Conservation (phyloP, 169 alveolate species). For the Plasmodium relictum region DNA sequence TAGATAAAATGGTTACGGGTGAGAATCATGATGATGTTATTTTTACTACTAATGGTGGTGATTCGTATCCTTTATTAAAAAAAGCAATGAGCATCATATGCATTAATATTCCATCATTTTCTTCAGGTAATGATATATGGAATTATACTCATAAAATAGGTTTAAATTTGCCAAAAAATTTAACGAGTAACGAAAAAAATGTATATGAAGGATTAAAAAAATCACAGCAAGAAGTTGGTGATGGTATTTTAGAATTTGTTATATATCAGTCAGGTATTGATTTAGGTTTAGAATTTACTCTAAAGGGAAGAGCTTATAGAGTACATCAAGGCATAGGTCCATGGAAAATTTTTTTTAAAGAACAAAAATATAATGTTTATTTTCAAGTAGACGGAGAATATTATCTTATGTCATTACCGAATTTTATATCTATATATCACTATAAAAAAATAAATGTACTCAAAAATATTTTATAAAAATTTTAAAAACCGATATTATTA, state of each 20-base stretch:
- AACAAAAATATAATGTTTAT: conserved; percentile 78
- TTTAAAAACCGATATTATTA: too few relatives aligned
- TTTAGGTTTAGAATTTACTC: conserved; percentile 71
- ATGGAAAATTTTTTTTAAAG: conserved; percentile 86
- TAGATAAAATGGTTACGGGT: conserved; percentile 83
- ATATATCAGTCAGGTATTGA: conserved; percentile 77
- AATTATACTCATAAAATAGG: conserved; percentile 71
- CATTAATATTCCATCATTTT: conserved; percentile 83
- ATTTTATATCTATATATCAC: conserved; percentile 30
- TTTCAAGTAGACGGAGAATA: conserved; percentile 88
- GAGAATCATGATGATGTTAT: conserved; percentile 71
- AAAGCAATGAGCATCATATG: conserved; percentile 80
- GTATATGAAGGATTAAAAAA: conserved; percentile 30
- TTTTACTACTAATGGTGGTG: conserved; percentile 80
- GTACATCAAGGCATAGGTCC: conserved; percentile 89
- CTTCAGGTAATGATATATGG: conserved; percentile 84
- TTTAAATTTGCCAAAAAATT: conserved; percentile 69
- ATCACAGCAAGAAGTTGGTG: conserved; percentile 84
- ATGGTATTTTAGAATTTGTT: conserved; percentile 80
- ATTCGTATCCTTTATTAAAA: conserved; percentile 77
- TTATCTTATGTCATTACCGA: conserved; percentile 63
- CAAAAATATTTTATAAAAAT: conserved; percentile 33
- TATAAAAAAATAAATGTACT: conserved; percentile 61
- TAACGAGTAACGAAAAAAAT: conserved; percentile 10
- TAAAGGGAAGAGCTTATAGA: conserved; percentile 82